Percentiles rank a stretch among this genome's conserved stretches.
Evolutionary conservation across 441 rosid genomes (phyloP).

Genomic region (Theobroma grandiflorum): DNA sequence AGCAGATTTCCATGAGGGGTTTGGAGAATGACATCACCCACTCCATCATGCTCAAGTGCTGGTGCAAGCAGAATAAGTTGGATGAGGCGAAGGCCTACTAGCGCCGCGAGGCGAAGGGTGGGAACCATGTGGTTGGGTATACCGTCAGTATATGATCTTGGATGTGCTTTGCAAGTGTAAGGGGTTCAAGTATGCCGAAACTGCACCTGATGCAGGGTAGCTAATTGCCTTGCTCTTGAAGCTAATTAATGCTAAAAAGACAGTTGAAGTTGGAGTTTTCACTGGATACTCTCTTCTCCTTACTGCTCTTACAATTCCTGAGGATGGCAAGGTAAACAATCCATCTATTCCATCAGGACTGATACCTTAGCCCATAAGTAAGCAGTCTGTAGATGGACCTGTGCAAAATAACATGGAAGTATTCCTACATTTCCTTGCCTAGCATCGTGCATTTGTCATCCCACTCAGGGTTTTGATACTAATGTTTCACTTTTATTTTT

Average conservation of each 20-base stretch:
- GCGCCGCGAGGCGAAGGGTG: constrained; percentile 34
- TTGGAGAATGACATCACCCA: constrained; percentile 51
- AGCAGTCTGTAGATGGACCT: neutral
- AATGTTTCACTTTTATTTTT: neutral
- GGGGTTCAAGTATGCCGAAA: constrained; percentile 51
- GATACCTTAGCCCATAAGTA: neutral
- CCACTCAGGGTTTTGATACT: neutral
- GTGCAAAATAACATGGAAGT: neutral
- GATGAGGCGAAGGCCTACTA: constrained; percentile 62
- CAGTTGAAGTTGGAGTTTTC: constrained; percentile 50
- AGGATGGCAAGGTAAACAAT: constrained; percentile 43
- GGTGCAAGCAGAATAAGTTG: constrained; percentile 61
- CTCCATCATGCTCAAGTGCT: constrained; percentile 61
- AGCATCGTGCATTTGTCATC: neutral
- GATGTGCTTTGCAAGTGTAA: constrained; percentile 53
- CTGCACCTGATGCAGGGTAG: constrained; percentile 57
- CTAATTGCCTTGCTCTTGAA: constrained; percentile 46
- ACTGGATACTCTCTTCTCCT: constrained; percentile 58
- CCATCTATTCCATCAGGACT: neutral
- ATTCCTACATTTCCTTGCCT: neutral
- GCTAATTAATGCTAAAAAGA: constrained; percentile 40
- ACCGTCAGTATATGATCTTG: constrained; percentile 47
- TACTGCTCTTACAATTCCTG: constrained; percentile 50
- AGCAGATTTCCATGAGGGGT: constrained; percentile 62
- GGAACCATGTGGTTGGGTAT: constrained; percentile 32